These are phyloP conservation scores for Psilocybe cubensis DNA, from an alignment of 768 basidiomycete genomes.

Conservation along the genomic window DNA sequence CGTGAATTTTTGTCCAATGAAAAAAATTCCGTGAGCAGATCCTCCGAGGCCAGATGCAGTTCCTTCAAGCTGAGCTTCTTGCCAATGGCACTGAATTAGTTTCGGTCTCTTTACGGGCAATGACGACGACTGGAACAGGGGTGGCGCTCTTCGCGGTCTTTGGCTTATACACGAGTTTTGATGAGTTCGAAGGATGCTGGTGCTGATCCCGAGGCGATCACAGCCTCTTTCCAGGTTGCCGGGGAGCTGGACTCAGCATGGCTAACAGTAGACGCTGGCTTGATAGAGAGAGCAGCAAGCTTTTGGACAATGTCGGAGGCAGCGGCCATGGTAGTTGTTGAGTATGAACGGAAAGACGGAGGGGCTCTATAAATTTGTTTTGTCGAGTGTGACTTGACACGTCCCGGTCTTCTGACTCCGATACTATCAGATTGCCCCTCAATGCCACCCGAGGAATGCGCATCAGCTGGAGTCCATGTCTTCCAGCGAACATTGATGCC, in stretches of 20 bases:
- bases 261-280: conserved; percentile 50
- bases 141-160: conserved; percentile 91
- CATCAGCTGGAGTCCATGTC: conserved; percentile 29
- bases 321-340: conserved; percentile 35
- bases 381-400: conserved; percentile 39
- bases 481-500: conserved; percentile 32
- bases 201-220: conserved; percentile 53
- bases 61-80: conserved; percentile 88
- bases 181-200: conserved; percentile 72
- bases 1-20: conserved; percentile 83
- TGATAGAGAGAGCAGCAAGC: conserved; percentile 58
- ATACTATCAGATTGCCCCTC: conserved; percentile 34
- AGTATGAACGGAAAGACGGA: conserved; percentile 19
- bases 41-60: conserved; percentile 82
- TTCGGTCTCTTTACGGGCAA: conserved; percentile 86
- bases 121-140: conserved; percentile 84
- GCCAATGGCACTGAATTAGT: conserved; percentile 77
- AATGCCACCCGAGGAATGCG: conserved; percentile 21
- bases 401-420: conserved; percentile 40
- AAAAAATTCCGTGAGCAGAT: conserved; percentile 86
- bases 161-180: conserved; percentile 95
- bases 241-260: conserved; percentile 74
- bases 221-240: conserved; percentile 74
- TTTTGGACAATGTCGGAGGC: conserved; percentile 39
- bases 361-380: conserved; percentile 20